Evolutionary conservation across 2,329 filamentous ascomycete genomes (phyloP).

Genomic region (Ceratocystis ficicola): DNA sequence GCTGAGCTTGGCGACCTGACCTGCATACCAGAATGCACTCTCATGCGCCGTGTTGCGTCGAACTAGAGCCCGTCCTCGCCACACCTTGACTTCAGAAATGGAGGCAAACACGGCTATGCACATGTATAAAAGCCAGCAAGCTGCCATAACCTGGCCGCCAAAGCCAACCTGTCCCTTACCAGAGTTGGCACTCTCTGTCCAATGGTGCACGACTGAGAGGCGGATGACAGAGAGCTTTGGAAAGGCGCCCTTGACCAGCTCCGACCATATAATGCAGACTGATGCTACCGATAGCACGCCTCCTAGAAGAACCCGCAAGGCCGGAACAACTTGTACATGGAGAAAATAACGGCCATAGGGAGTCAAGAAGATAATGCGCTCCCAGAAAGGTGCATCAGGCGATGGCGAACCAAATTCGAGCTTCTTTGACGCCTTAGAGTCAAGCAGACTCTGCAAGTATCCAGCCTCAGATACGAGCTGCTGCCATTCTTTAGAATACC

Average conservation of each 20-base stretch:
- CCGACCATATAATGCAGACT: slow-evolving; percentile 79
- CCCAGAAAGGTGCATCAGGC: slow-evolving; percentile 42
- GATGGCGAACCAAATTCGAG: slow-evolving; percentile 59
- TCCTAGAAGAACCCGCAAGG: slow-evolving; percentile 52
- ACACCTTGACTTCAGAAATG: slow-evolving; percentile 89
- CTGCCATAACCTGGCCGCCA: slow-evolving; percentile 70
- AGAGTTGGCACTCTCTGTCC: slow-evolving; percentile 36
- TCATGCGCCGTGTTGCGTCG: slow-evolving; percentile 84
- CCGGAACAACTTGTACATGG: slow-evolving; percentile 62
- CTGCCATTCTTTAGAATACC: slow-evolving; percentile 81
- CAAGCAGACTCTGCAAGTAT: slow-evolving; percentile 66
- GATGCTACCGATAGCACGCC: slow-evolving; percentile 61
- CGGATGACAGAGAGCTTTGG: slow-evolving; percentile 61
- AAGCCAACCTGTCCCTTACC: slow-evolving; percentile 69
- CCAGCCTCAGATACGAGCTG: slow-evolving; percentile 61
- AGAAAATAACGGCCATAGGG: slow-evolving; percentile 72
- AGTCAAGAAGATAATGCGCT: slow-evolving; percentile 51
- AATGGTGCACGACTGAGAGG: slow-evolving; percentile 61
- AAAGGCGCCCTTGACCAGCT: slow-evolving; percentile 72
- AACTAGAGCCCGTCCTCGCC: slow-evolving; percentile 86
- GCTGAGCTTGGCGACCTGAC: slow-evolving; percentile 82
- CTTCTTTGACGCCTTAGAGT: slow-evolving; percentile 67
- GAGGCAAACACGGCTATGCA: slow-evolving; percentile 76
- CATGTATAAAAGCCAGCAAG: slow-evolving; percentile 93
- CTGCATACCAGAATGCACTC: slow-evolving; percentile 89